A percentile compares a stretch with the other conserved stretches of the same genome.
Evolutionary conservation across 306 rosid genomes (phyloP).

Genomic region (Mimosa pudica): DNA sequence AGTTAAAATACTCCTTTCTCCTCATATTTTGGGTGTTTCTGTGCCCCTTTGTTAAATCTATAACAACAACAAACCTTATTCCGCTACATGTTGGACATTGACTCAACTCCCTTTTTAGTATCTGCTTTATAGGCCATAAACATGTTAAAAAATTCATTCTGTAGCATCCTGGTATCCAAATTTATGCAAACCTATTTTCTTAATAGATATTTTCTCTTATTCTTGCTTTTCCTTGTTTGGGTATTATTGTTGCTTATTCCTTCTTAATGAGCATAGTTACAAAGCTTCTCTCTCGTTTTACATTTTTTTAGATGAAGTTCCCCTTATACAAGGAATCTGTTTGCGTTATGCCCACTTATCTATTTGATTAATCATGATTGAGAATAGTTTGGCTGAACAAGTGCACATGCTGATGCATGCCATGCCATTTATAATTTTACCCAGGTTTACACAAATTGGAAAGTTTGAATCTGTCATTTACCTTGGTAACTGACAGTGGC

Average conservation of each 20-base stretch:
- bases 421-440: conserved; percentile 30
- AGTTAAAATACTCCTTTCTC: no score
- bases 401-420: conserved; percentile 13
- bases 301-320: not conserved
- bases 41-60: no score
- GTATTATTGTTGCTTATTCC: not conserved
- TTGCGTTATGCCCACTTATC: not conserved
- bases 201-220: not conserved
- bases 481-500: conserved; percentile 70
- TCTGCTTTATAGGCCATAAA: not conserved
- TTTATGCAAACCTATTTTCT: conserved; percentile 16
- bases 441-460: conserved; percentile 78
- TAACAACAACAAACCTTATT: no score
- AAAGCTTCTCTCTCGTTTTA: conserved; percentile 25
- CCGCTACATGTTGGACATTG: not conserved
- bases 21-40: no score
- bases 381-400: conserved; percentile 14
- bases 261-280: conserved; percentile 3
- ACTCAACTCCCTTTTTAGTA: not conserved
- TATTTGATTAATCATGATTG: conserved; percentile 2
- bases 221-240: conserved; percentile 8
- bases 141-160: not conserved
- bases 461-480: conserved; percentile 88
- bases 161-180: conserved; percentile 7
- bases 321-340: not conserved